Percentiles rank a stretch among this genome's conserved stretches.
These are phyloP conservation scores for Atkinsonella texensis DNA, from an alignment of 2,329 filamentous ascomycete genomes.

Conservation along the genomic window DNA sequence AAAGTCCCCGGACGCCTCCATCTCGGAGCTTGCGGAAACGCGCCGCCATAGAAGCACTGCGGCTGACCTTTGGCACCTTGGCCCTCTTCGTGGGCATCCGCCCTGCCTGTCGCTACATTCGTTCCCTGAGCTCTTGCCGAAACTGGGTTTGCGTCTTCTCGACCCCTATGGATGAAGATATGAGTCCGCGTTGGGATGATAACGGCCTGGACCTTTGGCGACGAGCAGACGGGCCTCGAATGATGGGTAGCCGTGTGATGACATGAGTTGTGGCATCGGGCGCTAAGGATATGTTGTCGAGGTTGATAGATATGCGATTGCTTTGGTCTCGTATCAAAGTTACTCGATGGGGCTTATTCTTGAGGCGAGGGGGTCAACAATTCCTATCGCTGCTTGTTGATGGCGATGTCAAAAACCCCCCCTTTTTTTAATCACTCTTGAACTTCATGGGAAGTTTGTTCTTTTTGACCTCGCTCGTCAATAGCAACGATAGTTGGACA, in stretches of 20 bases:
- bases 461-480: constrained; percentile 12
- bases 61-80: constrained; percentile 63
- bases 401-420: constrained; percentile 10
- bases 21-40: constrained; percentile 68
- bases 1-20: constrained; percentile 96
- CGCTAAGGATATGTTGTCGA: constrained; percentile 71
- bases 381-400: constrained; percentile 7
- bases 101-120: constrained; percentile 36
- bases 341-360: constrained; percentile 99
- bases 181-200: constrained; percentile 50
- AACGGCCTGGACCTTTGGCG: constrained; percentile 7
- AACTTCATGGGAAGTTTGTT: constrained; percentile 30
- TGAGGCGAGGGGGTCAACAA: constrained; percentile 73
- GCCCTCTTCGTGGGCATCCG: constrained; percentile 29
- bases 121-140: constrained; percentile 7
- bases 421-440: constrained; percentile 22
- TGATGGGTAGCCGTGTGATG: constrained; percentile 38
- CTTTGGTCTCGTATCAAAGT: constrained; percentile 45
- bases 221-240: constrained; percentile 16
- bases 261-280: constrained; percentile 26
- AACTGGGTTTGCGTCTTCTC: constrained; percentile 23
- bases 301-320: constrained; percentile 99
- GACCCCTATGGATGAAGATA: constrained; percentile 72
- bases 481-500: constrained; percentile 33
- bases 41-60: constrained; percentile 99